Percentiles rank a stretch among this genome's conserved stretches.
Conservation (phyloP, 2,329 filamentous ascomycete genomes). For the Ophiostoma triangulosporum region DNA sequence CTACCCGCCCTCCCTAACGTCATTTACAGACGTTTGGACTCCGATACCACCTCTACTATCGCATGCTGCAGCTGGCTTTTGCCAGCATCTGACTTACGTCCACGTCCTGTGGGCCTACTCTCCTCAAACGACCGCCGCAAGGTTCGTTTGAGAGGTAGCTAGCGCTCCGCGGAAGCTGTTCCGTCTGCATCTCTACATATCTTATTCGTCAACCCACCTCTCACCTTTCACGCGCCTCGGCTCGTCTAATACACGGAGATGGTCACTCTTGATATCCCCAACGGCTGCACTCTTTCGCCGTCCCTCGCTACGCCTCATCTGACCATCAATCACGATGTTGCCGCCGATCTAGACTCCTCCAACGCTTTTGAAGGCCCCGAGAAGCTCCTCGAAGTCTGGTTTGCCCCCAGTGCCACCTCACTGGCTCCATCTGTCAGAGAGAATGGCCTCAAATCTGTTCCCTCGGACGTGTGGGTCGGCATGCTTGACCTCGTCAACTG, state of each 20-base stretch:
- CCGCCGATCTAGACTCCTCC: slow-evolving; percentile 81
- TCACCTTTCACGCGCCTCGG: not conserved
- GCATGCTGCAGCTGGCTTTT: slow-evolving; percentile 63
- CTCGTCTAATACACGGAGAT: slow-evolving; percentile 45
- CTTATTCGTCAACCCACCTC: no score
- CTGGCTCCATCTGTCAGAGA: slow-evolving; percentile 58
- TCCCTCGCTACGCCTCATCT: slow-evolving; percentile 75
- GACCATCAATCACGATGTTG: slow-evolving; percentile 94
- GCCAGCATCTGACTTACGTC: slow-evolving; percentile 56
- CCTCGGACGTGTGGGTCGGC: slow-evolving; percentile 75
- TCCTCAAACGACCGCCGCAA: slow-evolving; percentile 84
- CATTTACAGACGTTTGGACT: slow-evolving; percentile 43
- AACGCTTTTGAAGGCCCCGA: slow-evolving; percentile 97
- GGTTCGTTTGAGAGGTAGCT: slow-evolving; percentile 96
- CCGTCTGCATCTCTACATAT: not conserved
- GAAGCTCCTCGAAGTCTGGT: slow-evolving; percentile 98
- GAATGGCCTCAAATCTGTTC: slow-evolving; percentile 73
- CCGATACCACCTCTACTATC: slow-evolving; percentile 19
- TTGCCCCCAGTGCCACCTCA: slow-evolving; percentile 63
- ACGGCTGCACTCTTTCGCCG: slow-evolving; percentile 70
- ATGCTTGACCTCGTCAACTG: slow-evolving; percentile 98
- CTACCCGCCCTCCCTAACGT: slow-evolving; percentile 87
- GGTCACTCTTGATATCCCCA: slow-evolving; percentile 70
- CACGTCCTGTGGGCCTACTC: slow-evolving; percentile 85
- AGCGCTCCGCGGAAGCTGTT: slow-evolving; percentile 68